phyloP scores from a whole-genome alignment of 192 early-diverging fungal genomes.

The Anaeromyces robustus region DNA sequence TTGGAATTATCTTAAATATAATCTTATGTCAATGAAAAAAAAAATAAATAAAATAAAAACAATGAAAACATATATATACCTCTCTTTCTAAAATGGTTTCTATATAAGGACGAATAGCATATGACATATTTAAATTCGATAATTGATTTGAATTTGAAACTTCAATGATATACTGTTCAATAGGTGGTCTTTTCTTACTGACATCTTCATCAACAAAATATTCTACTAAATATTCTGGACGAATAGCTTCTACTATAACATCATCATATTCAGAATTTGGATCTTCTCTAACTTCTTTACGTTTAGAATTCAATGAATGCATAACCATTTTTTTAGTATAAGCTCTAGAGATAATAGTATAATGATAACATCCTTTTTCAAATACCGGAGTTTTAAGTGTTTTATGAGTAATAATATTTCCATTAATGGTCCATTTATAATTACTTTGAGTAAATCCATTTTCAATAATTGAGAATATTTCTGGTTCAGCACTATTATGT shows the following conservation, averaged over 20 bases:
- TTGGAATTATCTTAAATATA: too few species aligned
- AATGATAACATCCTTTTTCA: background rate
- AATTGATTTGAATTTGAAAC: background rate
- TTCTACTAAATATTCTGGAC: background rate
- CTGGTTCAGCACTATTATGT: background rate
- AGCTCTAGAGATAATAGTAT: background rate
- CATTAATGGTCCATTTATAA: background rate
- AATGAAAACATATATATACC: background rate
- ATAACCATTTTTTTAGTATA: background rate
- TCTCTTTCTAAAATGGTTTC: background rate
- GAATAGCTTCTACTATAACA: background rate
- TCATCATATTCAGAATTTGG: background rate
- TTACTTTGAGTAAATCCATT: background rate
- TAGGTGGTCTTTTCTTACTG: background rate
- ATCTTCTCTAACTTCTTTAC: background rate
- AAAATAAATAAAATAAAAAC: too few species aligned
- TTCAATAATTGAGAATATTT: background rate
- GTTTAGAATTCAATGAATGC: background rate
- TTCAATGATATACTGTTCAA: background rate
- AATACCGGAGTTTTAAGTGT: background rate
- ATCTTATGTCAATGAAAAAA: too few species aligned
- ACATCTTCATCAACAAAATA: background rate
- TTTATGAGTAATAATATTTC: background rate
- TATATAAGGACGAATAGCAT: background rate
- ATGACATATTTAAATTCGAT: background rate